Conservation (phyloP, 1,284 basidiomycete species). For the Ganoderma boninense region DNA sequence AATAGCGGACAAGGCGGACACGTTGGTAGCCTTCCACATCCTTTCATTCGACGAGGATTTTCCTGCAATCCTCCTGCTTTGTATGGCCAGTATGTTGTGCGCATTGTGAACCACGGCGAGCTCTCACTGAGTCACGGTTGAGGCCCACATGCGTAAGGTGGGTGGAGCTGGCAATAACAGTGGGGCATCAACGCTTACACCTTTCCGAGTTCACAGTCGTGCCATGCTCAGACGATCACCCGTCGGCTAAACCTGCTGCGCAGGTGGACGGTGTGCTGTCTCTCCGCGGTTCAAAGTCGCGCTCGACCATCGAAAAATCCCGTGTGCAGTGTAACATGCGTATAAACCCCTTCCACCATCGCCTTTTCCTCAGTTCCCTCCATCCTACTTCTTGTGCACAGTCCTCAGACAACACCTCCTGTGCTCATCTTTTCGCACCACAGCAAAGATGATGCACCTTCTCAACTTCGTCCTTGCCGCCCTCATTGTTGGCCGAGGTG, state of each 20-base stretch:
- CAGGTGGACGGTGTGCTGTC: neutral
- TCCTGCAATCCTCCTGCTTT: neutral
- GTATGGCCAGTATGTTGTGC: neutral
- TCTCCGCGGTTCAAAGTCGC: neutral
- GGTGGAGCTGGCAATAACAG: neutral
- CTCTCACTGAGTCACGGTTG: neutral
- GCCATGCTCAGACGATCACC: neutral
- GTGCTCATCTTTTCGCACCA: neutral
- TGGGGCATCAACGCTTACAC: neutral
- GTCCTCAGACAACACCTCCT: neutral
- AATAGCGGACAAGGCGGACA: neutral
- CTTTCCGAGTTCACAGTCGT: neutral
- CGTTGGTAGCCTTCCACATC: neutral
- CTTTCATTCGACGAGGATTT: neutral
- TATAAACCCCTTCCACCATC: neutral
- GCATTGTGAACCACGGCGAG: neutral
- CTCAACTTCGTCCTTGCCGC: constrained; percentile 13
- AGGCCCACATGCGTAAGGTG: neutral
- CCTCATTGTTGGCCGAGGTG: constrained; percentile 6
- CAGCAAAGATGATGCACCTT: constrained; percentile 10
- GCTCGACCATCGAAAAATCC: neutral
- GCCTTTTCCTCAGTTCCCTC: neutral
- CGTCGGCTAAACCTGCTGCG: constrained; percentile 1
- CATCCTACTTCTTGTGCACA: neutral
- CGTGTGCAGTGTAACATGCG: too few species aligned